These are phyloP conservation scores for Botrytis elliptica DNA, from an alignment of 2,329 filamentous ascomycete genomes.

Conservation along the genomic window DNA sequence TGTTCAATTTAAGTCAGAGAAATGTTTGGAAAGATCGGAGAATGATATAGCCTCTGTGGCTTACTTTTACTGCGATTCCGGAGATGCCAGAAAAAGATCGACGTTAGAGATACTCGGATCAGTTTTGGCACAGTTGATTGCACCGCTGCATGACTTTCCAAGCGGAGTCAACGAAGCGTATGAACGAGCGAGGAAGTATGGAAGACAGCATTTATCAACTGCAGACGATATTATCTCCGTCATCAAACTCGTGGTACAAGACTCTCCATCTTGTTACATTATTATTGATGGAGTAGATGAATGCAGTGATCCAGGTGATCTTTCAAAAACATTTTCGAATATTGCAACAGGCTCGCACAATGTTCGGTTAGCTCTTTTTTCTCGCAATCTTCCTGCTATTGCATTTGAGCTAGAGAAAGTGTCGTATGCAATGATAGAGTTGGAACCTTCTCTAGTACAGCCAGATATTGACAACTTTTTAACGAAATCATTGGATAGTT, in stretches of 20 bases:
- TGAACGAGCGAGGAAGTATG: conserved; percentile 14
- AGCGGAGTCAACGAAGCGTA: conserved; percentile 5
- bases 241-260: neutral
- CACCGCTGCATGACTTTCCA: neutral
- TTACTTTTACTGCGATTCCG: conserved; percentile 18
- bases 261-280: neutral
- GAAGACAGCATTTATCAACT: conserved; percentile 15
- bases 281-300: conserved; percentile 19
- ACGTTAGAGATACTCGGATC: conserved; percentile 14
- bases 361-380: neutral
- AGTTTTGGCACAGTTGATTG: conserved; percentile 16
- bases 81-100: neutral
- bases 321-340: neutral
- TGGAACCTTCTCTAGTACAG: conserved; percentile 3
- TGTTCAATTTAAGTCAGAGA: neutral
- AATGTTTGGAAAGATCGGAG: neutral
- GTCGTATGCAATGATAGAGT: neutral
- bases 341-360: neutral
- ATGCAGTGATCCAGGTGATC: neutral
- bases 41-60: neutral
- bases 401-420: neutral
- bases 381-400: conserved; percentile 11
- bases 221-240: neutral
- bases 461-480: conserved; percentile 19
- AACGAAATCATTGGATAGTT: neutral